Conservation (phyloP, 1,139 yeast genomes). For the Pichia kudriavzevii region DNA sequence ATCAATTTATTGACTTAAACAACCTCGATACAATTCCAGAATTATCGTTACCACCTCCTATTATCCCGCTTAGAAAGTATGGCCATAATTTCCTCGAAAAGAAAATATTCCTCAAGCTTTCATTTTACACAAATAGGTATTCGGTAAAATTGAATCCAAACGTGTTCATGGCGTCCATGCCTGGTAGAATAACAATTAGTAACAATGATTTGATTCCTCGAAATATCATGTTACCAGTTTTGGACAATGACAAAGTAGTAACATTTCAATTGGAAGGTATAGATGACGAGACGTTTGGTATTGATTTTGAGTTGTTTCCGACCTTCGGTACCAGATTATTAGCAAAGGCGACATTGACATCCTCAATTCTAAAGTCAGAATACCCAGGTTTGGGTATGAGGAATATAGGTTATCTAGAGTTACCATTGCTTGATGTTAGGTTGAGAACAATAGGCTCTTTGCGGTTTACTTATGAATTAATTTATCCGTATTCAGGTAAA, state of each 20-base stretch:
- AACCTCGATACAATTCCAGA: constrained; percentile 79
- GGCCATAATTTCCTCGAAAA: constrained; percentile 94
- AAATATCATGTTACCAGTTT: constrained; percentile 70
- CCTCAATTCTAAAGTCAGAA: constrained; percentile 38
- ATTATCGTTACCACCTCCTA: constrained; percentile 89
- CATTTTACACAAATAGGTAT: constrained; percentile 53
- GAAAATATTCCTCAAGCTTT: constrained; percentile 73
- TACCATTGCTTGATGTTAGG: constrained; percentile 79
- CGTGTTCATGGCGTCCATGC: constrained; percentile 37
- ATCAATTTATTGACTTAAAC: constrained; percentile 14
- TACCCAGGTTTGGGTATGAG: constrained; percentile 33
- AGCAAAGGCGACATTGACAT: constrained; percentile 62
- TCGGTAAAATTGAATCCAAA: constrained; percentile 48
- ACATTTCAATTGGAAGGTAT: constrained; percentile 83
- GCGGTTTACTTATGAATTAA: constrained; percentile 70
- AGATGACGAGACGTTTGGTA: constrained; percentile 50
- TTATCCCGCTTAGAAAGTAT: constrained; percentile 82
- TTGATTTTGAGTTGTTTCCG: constrained; percentile 90
- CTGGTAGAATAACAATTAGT: constrained; percentile 68
- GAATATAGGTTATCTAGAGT: constrained; percentile 34
- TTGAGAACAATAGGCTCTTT: constrained; percentile 78
- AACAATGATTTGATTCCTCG: constrained; percentile 75
- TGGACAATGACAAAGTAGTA: constrained; percentile 63
- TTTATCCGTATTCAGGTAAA: constrained; percentile 81
- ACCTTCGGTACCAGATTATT: constrained; percentile 88